Conservation (phyloP, 2,329 filamentous ascomycete species). For the Metarhizium brunneum region DNA sequence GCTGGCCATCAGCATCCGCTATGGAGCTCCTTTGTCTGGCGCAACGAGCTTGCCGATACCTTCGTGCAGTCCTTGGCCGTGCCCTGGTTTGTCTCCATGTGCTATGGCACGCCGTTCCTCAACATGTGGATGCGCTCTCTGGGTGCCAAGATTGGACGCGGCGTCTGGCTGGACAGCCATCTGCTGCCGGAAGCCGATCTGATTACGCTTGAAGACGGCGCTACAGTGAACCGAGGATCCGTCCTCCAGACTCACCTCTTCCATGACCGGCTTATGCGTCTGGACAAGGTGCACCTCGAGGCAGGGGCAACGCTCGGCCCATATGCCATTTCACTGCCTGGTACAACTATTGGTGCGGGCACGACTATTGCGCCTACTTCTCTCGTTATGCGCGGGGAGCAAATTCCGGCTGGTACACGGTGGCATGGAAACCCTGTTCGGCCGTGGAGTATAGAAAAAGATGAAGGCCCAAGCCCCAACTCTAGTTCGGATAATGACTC, state of each 20-base stretch:
- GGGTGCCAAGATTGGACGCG: conserved; percentile 12
- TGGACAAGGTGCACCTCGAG: conserved; percentile 11
- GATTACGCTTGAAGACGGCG: conserved; percentile 9
- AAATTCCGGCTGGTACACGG: conserved; percentile 10
- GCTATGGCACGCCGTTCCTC: conserved; percentile 13
- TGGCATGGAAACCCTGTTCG: conserved; percentile 14
- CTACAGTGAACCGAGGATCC: conserved; percentile 11
- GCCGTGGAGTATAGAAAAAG: conserved; percentile 6
- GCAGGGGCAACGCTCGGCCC: conserved; percentile 12
- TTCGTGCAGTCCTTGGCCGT: conserved; percentile 38
- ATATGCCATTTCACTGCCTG: conserved; percentile 10
- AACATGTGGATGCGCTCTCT: conserved; percentile 10
- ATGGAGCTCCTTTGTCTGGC: conserved; percentile 15
- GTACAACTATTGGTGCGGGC: conserved; percentile 10
- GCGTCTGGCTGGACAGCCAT: conserved; percentile 14
- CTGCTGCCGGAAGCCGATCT: conserved; percentile 13
- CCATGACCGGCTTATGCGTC: conserved; percentile 14
- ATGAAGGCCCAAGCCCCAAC: background rate
- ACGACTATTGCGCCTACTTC: conserved; percentile 11
- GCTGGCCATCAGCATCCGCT: conserved; percentile 12
- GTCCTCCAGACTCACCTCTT: conserved; percentile 14
- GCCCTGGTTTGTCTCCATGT: conserved; percentile 8
- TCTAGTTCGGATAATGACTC: background rate
- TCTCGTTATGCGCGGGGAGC: conserved; percentile 14
- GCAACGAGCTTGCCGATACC: conserved; percentile 43